These are phyloP conservation scores for Rosa persica DNA, from an alignment of 306 rosid genomes.

Conservation along the genomic window DNA sequence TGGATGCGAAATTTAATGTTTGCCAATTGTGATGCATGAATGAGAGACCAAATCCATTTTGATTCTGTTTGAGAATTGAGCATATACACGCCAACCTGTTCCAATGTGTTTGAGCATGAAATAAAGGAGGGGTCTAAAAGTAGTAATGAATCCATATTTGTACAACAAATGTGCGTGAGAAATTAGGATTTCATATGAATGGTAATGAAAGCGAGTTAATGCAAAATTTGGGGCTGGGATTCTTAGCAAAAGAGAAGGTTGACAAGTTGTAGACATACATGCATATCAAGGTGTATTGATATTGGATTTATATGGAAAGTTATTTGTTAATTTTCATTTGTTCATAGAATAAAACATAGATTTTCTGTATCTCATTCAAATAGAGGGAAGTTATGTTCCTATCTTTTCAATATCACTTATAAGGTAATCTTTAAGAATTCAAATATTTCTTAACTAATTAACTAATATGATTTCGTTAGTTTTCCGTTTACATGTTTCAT, in stretches of 20 bases:
- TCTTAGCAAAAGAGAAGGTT: neutral
- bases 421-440: neutral
- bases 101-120: neutral
- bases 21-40: neutral
- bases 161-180: neutral
- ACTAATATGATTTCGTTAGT: neutral
- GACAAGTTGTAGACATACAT: neutral
- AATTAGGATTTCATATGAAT: neutral
- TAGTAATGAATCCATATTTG: neutral
- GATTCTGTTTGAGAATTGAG: neutral
- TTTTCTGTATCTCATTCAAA: neutral
- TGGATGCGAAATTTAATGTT: neutral
- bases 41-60: neutral
- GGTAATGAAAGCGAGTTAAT: neutral
- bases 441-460: neutral
- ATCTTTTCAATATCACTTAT: neutral
- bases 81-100: neutral
- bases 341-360: neutral
- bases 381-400: neutral
- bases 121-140: neutral
- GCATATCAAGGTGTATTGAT: neutral
- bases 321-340: neutral
- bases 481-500: neutral
- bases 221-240: neutral
- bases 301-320: conserved; percentile 1